phyloP scores from a whole-genome alignment of 1,284 basidiomycete species.

The Puccinia hordei region DNA sequence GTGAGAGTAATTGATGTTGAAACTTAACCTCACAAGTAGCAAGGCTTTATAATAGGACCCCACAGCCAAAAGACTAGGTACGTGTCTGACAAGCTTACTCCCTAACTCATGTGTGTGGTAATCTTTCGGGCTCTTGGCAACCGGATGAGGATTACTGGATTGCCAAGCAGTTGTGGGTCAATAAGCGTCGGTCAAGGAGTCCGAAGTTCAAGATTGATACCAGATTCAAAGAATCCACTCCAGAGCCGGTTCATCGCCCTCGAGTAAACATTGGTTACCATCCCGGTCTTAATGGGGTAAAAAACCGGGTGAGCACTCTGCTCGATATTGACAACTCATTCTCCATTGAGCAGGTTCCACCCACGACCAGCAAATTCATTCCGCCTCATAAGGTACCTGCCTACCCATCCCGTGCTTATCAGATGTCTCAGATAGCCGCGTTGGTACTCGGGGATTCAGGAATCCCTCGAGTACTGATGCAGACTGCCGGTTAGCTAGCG shows the following conservation, averaged over 20 bases:
- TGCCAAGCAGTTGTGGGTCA: background rate
- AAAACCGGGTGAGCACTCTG: background rate
- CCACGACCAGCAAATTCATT: background rate
- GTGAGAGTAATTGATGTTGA: background rate
- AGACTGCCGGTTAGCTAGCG: no score
- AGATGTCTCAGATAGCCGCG: no score
- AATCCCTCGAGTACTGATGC: no score
- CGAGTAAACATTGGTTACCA: background rate
- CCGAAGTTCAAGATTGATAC: background rate
- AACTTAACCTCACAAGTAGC: no score
- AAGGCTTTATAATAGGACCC: background rate
- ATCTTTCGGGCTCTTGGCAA: slow-evolving; percentile 4
- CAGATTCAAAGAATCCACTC: background rate
- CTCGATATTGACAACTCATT: background rate
- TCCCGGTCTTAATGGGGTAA: background rate
- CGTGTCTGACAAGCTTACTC: background rate
- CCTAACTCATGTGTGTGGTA: background rate
- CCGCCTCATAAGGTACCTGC: no score
- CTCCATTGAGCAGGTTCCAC: background rate
- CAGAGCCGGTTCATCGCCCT: slow-evolving; percentile 1
- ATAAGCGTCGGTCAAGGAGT: background rate
- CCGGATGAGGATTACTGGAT: background rate
- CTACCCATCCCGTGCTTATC: no score
- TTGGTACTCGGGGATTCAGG: no score
- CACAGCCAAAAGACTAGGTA: background rate